Percentiles rank a stretch among this genome's conserved stretches.
These are phyloP conservation scores for Daedaleopsis sinensis DNA, from an alignment of 768 basidiomycete species.

Conservation along the genomic window DNA sequence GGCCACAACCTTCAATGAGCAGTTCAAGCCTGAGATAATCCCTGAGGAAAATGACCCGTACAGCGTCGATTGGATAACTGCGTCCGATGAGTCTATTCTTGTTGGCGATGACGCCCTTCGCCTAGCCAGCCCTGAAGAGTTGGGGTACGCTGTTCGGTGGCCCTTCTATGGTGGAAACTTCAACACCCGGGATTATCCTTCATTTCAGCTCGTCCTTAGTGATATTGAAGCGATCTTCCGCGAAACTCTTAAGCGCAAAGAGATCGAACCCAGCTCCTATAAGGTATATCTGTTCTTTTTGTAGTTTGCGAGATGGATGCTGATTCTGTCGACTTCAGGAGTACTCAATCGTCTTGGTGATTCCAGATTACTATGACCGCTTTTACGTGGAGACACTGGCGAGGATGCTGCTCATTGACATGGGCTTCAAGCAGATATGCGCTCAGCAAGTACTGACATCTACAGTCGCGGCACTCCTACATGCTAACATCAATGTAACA, in stretches of 20 bases:
- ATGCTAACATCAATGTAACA: not conserved
- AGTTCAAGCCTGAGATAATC: conserved; percentile 85
- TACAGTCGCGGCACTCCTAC: not conserved
- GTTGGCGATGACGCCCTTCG: conserved; percentile 78
- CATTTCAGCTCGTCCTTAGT: conserved; percentile 67
- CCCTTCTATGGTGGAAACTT: conserved; percentile 83
- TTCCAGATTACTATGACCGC: conserved; percentile 91
- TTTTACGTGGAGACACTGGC: conserved; percentile 79
- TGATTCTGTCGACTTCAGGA: conserved; percentile 51
- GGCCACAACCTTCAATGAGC: conserved; percentile 79
- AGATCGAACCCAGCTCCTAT: conserved; percentile 54
- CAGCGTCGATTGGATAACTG: conserved; percentile 79
- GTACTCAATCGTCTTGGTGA: conserved; percentile 84
- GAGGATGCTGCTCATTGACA: conserved; percentile 67
- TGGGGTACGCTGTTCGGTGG: conserved; percentile 80
- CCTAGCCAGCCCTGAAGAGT: conserved; percentile 64
- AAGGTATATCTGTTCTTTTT: conserved; percentile 48
- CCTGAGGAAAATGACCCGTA: conserved; percentile 83
- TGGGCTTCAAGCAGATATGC: conserved; percentile 94
- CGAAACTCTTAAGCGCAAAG: conserved; percentile 59
- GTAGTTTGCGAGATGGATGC: too few relatives aligned
- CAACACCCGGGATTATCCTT: conserved; percentile 79
- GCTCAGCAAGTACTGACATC: conserved; percentile 74
- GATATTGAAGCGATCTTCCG: conserved; percentile 78
- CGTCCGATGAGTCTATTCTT: conserved; percentile 52